These are phyloP conservation scores for Mycena albidolilacea DNA, from an alignment of 768 basidiomycete genomes.

Conservation along the genomic window DNA sequence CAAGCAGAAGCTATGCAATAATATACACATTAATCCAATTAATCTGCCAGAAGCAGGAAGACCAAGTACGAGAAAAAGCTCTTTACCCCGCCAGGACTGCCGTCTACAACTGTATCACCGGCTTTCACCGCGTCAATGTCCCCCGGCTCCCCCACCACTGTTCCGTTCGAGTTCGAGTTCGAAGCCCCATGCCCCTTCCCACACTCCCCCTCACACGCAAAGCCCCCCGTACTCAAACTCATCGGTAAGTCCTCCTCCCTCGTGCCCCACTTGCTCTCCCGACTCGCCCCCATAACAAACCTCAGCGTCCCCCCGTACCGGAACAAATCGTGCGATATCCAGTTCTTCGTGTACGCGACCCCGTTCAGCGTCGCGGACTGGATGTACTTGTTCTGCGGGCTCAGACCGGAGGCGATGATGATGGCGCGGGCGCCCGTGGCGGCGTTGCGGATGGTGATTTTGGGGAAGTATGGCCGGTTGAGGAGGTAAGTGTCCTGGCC, in stretches of 20 bases:
- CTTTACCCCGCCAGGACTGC: background rate
- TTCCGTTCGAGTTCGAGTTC: background rate
- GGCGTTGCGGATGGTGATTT: conserved; percentile 35
- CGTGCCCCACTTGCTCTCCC: conserved; percentile 23
- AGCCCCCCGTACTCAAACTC: conserved; percentile 32
- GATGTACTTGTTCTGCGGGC: conserved; percentile 30
- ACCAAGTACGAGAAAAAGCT: conserved; percentile 12
- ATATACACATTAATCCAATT: background rate
- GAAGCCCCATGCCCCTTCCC: background rate
- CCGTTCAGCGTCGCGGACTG: conserved; percentile 35
- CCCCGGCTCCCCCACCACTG: background rate
- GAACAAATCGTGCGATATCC: conserved; percentile 30
- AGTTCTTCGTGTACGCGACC: conserved; percentile 27
- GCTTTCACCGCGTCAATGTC: background rate
- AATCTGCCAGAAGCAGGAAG: conserved; percentile 8
- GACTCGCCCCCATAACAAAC: conserved; percentile 19
- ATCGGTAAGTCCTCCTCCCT: conserved; percentile 16
- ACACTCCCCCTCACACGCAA: conserved; percentile 2
- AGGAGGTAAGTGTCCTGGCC: conserved; percentile 39
- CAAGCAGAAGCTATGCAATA: no score
- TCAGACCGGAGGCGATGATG: conserved; percentile 23
- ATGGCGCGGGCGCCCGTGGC: conserved; percentile 22
- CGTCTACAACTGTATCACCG: background rate
- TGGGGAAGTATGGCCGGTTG: conserved; percentile 40
- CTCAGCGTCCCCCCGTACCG: conserved; percentile 14